A percentile compares a stretch with the other conserved stretches of the same genome.
Evolutionary conservation across 2,329 filamentous ascomycete genomes (phyloP).

Genomic region (Diaporthe vexans): DNA sequence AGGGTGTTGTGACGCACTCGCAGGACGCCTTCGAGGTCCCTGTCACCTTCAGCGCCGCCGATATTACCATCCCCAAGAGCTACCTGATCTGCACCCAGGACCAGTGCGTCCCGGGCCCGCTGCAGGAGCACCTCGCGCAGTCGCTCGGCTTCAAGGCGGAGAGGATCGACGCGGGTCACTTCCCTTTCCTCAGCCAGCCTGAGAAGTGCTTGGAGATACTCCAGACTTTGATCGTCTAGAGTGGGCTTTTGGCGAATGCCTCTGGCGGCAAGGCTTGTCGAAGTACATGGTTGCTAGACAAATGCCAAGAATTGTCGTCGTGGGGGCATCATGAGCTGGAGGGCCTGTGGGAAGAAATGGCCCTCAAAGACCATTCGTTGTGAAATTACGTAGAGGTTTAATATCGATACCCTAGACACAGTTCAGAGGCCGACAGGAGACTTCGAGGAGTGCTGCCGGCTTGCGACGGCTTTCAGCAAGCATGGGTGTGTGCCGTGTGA

Average conservation of each 20-base stretch:
- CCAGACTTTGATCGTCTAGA: constrained; percentile 5
- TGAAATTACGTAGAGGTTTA: background rate
- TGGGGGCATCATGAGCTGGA: background rate
- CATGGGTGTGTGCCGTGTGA: background rate
- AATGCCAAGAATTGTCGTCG: background rate
- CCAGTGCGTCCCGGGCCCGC: constrained; percentile 18
- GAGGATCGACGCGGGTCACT: constrained; percentile 40
- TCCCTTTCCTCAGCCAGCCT: constrained; percentile 42
- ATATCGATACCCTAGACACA: background rate
- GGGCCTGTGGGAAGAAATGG: background rate
- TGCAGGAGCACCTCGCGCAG: constrained; percentile 35
- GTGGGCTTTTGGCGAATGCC: no score
- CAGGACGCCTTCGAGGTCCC: constrained; percentile 43
- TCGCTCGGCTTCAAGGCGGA: constrained; percentile 35
- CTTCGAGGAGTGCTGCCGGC: no score
- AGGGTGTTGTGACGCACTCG: constrained; percentile 39
- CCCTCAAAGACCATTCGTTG: background rate
- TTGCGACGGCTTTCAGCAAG: background rate
- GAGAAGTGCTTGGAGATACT: constrained; percentile 35
- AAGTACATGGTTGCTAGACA: background rate
- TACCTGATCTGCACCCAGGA: constrained; percentile 43
- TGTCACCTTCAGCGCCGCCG: constrained; percentile 39
- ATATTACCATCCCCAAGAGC: constrained; percentile 42
- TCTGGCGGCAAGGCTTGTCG: background rate
- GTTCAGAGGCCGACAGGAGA: background rate